phyloP scores from a whole-genome alignment of 192 early-diverging fungal species.

The Coemansia sp. region DNA sequence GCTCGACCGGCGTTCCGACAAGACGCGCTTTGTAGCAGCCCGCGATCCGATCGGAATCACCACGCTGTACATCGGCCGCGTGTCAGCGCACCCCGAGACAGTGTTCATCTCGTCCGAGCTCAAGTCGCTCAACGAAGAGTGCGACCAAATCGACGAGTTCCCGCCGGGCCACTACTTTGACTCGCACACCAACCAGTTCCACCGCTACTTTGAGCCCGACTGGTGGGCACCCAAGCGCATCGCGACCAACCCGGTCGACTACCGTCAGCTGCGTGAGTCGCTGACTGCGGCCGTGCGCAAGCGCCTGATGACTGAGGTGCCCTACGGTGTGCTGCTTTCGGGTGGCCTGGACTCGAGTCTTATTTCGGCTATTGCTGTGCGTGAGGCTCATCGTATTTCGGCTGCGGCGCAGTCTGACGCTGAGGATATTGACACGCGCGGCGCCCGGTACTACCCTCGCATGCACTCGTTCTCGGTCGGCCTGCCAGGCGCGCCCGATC shows the following conservation, averaged over 20 bases:
- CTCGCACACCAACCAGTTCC: conserved; percentile 70
- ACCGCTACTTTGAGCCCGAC: conserved; percentile 84
- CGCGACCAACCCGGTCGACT: conserved; percentile 47
- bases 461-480: conserved; percentile 98
- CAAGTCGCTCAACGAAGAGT: conserved; percentile 95
- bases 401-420: conserved; percentile 44
- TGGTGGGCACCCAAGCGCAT: conserved; percentile 72
- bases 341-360: conserved; percentile 95
- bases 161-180: conserved; percentile 96
- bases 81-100: conserved; percentile 75
- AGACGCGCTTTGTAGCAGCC: conserved; percentile 82
- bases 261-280: conserved; percentile 71
- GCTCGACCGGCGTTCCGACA: conserved; percentile 68
- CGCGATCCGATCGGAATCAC: conserved; percentile 99
- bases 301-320: conserved; percentile 97
- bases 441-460: conserved; percentile 74
- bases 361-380: conserved; percentile 91
- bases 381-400: conserved; percentile 73
- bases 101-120: conserved; percentile 94
- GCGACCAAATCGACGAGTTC: conserved; percentile 95
- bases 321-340: conserved; percentile 92
- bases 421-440: conserved; percentile 64
- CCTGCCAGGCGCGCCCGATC: conserved; percentile 88
- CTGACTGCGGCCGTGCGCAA: conserved; percentile 89
- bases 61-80: conserved; percentile 93